Conservation (phyloP, 2,329 filamentous ascomycete genomes). For the Fusarium lateritium region DNA sequence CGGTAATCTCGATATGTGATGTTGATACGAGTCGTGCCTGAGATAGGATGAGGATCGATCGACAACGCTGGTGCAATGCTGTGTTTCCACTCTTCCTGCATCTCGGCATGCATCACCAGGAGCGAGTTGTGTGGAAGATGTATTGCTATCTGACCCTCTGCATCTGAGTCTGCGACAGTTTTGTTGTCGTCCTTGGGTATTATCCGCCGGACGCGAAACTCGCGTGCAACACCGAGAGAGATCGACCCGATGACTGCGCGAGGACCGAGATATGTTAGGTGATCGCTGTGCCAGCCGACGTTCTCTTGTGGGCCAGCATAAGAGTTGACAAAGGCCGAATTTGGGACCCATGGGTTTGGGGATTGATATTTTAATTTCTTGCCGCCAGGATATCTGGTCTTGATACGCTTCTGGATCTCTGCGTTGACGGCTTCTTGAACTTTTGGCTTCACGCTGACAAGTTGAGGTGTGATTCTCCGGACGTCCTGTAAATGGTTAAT, state of each 20-base stretch:
- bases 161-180: conserved; percentile 67
- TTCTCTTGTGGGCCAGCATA: conserved; percentile 86
- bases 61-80: conserved; percentile 80
- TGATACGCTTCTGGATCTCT: conserved; percentile 81
- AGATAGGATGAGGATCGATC: conserved; percentile 87
- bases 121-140: conserved; percentile 96
- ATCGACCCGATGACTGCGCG: conserved; percentile 90
- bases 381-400: conserved; percentile 75
- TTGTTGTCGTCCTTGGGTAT: conserved; percentile 69
- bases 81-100: conserved; percentile 99
- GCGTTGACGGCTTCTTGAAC: conserved; percentile 84
- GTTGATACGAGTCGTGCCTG: conserved; percentile 87
- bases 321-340: conserved; percentile 95
- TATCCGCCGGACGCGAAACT: conserved; percentile 89
- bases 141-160: conserved; percentile 89
- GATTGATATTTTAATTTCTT: conserved; percentile 85
- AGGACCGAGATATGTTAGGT: conserved; percentile 93
- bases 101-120: conserved; percentile 95
- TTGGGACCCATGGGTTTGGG: conserved; percentile 81
- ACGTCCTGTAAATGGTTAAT: conserved; percentile 70
- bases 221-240: conserved; percentile 90
- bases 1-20: conserved; percentile 94
- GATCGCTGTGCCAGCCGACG: conserved; percentile 94
- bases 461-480: conserved; percentile 80
- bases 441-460: conserved; percentile 76